A percentile compares a stretch with the other conserved stretches of the same genome.
phyloP scores from a whole-genome alignment of 257 asterid species.

The Parsonsia alboflavescens region DNA sequence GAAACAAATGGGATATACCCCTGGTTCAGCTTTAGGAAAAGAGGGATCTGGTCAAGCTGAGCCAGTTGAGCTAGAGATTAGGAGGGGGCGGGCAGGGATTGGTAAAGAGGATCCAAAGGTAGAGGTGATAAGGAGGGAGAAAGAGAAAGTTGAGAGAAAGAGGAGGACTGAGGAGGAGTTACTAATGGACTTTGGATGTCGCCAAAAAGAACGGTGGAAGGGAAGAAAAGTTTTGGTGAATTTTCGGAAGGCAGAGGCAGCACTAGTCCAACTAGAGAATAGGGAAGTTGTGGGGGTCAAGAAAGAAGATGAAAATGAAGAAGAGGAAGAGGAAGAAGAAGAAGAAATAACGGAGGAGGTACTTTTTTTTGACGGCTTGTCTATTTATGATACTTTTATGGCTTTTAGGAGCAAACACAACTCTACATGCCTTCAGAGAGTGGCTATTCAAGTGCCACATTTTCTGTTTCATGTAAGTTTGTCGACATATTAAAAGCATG shows the following conservation, averaged over 20 bases:
- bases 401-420: too few species aligned
- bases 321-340: constrained; percentile 52
- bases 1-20: constrained; percentile 93
- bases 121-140: constrained; percentile 62
- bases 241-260: constrained; percentile 78
- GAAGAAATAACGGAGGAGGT: constrained; percentile 77
- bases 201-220: constrained; percentile 79
- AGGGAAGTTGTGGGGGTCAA: constrained; percentile 60
- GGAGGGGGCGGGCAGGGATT: constrained; percentile 84
- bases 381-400: not conserved
- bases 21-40: constrained; percentile 86
- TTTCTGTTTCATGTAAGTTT: not conserved
- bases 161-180: constrained; percentile 48
- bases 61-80: constrained; percentile 70
- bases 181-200: constrained; percentile 69
- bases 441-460: not conserved
- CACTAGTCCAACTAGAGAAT: constrained; percentile 81
- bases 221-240: constrained; percentile 58
- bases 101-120: constrained; percentile 69
- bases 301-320: constrained; percentile 49
- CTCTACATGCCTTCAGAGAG: not conserved
- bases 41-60: constrained; percentile 75
- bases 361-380: constrained; percentile 17
- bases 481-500: not conserved
- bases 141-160: constrained; percentile 40